Percentiles rank a stretch among this genome's conserved stretches.
Evolutionary conservation across 2,329 filamentous ascomycete genomes (phyloP).

Genomic region (Nothophaeocryptopus gaeumannii): DNA sequence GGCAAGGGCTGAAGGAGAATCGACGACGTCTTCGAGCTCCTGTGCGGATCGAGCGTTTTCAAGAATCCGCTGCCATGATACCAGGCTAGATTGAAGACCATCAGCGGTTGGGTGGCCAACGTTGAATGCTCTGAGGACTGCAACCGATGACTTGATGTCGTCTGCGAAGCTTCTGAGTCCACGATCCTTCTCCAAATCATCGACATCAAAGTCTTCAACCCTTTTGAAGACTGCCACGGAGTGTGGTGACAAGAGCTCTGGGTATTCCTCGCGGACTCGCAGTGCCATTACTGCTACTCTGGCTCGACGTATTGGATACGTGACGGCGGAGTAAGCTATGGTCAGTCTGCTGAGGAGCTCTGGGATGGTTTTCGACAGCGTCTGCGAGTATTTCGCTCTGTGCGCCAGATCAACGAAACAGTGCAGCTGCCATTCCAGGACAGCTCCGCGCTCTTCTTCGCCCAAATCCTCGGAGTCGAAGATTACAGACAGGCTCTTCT

Average conservation of each 20-base stretch:
- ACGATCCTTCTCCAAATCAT: slow-evolving; percentile 31
- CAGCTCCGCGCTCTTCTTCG: slow-evolving; percentile 32
- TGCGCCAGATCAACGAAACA: slow-evolving; percentile 23
- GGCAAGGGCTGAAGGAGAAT: slow-evolving; percentile 50
- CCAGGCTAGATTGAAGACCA: slow-evolving; percentile 33
- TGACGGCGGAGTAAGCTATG: slow-evolving; percentile 18
- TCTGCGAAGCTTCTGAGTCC: slow-evolving; percentile 34
- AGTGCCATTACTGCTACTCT: slow-evolving; percentile 26
- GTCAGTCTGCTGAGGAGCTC: slow-evolving; percentile 22
- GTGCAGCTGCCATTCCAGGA: slow-evolving; percentile 45
- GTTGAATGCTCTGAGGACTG: slow-evolving; percentile 45
- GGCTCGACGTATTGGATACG: slow-evolving; percentile 32
- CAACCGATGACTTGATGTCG: slow-evolving; percentile 38
- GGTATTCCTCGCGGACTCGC: slow-evolving; percentile 24
- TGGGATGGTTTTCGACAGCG: slow-evolving; percentile 18
- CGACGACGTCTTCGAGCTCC: slow-evolving; percentile 46
- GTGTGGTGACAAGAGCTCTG: slow-evolving; percentile 21
- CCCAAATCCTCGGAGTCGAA: slow-evolving; percentile 37
- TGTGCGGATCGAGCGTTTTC: slow-evolving; percentile 34
- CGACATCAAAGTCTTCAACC: slow-evolving; percentile 5
- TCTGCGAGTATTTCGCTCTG: slow-evolving; percentile 21
- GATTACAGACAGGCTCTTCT: slow-evolving; percentile 21
- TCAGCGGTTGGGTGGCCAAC: slow-evolving; percentile 24
- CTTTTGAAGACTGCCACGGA: slow-evolving; percentile 13
- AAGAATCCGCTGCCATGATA: slow-evolving; percentile 39